Conservation (phyloP, 768 basidiomycete genomes). For the Hypholoma fasciculare region DNA sequence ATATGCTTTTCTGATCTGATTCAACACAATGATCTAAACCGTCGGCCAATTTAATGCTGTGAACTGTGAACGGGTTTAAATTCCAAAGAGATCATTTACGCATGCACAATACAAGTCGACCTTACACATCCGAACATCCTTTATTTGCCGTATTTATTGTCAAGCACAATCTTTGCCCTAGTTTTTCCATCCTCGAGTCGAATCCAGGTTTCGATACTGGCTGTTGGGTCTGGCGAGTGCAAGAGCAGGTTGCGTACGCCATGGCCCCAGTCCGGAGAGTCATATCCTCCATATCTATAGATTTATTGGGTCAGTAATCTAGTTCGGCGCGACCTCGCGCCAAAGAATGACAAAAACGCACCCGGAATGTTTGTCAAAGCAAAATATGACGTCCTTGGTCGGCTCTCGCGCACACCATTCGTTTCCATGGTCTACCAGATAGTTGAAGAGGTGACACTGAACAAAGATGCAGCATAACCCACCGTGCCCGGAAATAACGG, state of each 20-base stretch:
- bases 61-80: too few relatives aligned
- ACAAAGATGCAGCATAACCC: conserved; percentile 8
- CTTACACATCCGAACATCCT: background rate
- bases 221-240: conserved; percentile 43
- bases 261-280: conserved; percentile 52
- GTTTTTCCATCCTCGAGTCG: conserved; percentile 59
- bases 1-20: too few relatives aligned
- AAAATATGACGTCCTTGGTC: conserved; percentile 63
- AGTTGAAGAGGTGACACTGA: background rate
- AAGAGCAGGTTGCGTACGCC: conserved; percentile 69
- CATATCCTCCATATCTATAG: conserved; percentile 71
- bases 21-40: too few relatives aligned
- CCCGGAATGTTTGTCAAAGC: conserved; percentile 81
- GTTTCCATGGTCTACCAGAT: conserved; percentile 63
- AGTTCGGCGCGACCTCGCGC: background rate
- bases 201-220: conserved; percentile 62
- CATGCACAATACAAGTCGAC: background rate
- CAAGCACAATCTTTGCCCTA: conserved; percentile 52
- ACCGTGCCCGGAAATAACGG: conserved; percentile 75
- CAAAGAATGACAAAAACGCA: conserved; percentile 26
- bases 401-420: conserved; percentile 78
- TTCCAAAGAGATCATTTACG: too few relatives aligned
- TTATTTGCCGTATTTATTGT: conserved; percentile 35
- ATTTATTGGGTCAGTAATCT: background rate
- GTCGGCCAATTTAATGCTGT: too few relatives aligned